Base-by-base conservation (phyloP, 192 early-diverging fungal genomes). In the Dissophora globulifera region DNA sequence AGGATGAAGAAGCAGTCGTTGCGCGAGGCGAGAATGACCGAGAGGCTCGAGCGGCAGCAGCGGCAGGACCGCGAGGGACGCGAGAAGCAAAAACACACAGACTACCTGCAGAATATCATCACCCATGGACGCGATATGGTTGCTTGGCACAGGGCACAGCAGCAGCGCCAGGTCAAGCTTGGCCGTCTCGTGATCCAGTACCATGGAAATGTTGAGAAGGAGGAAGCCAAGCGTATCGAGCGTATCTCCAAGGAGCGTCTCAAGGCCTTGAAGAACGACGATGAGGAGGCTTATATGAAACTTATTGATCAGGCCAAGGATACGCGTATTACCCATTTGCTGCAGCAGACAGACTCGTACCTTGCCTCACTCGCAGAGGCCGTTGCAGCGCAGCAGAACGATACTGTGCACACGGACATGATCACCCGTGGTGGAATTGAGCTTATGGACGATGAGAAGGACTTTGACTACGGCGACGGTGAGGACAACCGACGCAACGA, bases 231-330 rank as follows among this genome's bases (percentile, higher is more conserved):
- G 82, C 91, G 93, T 50, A 81, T 85, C 23, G 91, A 94, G 78
- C 86, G 91, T 45, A 79, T 95, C 16, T 89, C 91, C 5, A 90
- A 94, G 78, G 98, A 99, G 84, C 95, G 98, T 94, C 83, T 99
- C 27, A 88, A 91, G 66, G 98, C 98, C 25, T 87, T 99, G 66
- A 95, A 94, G 85, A 93, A 90, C 49, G 95, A 97, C 84, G 96
- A 99, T 81, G 98, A 99, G 79, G 96, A 95, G 60, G 95, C 95
- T 1, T 99, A 99, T 78, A 82, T 98, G 72, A 93, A 94, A 71
- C 87, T 99, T 45, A 86, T 99, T 54, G 96, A 98, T 78, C 82
- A 95, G 84, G 92, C 92, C 40, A 99, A 99, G 82, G 95, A 99
- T 78, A 98, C 90, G 38, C 94, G 98, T 79, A 93, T 99, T 59